These are phyloP conservation scores for Dicorynia guianensis DNA, from an alignment of 306 rosid genomes.

Conservation along the genomic window DNA sequence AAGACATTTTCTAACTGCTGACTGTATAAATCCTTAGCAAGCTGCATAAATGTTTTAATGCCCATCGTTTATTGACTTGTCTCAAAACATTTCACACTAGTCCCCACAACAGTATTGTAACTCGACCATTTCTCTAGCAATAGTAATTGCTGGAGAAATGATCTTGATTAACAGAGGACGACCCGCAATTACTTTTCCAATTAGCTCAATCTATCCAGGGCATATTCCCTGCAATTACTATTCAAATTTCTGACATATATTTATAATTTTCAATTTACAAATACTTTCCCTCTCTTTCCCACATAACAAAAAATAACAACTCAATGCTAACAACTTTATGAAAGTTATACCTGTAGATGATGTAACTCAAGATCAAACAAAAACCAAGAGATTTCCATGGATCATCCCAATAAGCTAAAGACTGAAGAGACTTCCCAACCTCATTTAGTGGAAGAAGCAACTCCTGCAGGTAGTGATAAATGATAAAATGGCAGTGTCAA, in stretches of 20 bases:
- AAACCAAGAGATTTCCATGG: constrained; percentile 79
- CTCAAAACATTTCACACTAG: too few relatives aligned
- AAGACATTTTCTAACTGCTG: too few relatives aligned
- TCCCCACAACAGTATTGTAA: too few relatives aligned
- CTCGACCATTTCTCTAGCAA: too few relatives aligned
- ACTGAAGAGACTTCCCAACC: constrained; percentile 68
- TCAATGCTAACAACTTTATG: constrained; percentile 22
- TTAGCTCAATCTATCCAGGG: constrained; percentile 20
- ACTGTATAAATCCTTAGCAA: too few relatives aligned
- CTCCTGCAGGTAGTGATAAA: constrained; percentile 71
- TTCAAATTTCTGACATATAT: constrained; percentile 1
- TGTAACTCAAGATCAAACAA: constrained; percentile 68
- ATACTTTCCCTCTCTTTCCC: neutral
- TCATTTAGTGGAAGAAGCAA: constrained; percentile 77
- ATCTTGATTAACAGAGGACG: neutral
- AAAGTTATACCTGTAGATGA: constrained; percentile 79
- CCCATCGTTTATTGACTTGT: too few relatives aligned
- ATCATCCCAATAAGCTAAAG: constrained; percentile 88
- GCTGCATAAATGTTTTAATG: too few relatives aligned
- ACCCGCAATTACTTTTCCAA: neutral
- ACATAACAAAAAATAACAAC: constrained; percentile 9
- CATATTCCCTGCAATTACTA: constrained; percentile 3
- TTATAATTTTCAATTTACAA: constrained; percentile 20
- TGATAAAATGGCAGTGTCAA: constrained; percentile 34
- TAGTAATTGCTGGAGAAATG: neutral